Conservation (phyloP, 208 protist genomes). For the Trypanosomatidae sp. region DNA sequence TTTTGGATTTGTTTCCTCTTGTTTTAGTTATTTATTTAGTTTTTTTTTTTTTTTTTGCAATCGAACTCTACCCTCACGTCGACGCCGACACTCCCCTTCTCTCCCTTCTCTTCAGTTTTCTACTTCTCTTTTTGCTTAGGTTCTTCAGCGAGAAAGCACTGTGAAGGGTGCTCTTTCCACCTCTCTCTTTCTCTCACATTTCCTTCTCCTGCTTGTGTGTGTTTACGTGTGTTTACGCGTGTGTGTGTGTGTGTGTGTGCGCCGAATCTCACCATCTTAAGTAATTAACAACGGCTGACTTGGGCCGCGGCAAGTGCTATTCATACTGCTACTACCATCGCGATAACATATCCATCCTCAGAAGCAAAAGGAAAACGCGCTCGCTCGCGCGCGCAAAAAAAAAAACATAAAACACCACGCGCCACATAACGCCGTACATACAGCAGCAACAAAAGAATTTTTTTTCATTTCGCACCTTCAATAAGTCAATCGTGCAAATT, state of each 20-base stretch:
- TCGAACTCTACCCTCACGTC: neutral
- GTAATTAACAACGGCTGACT: neutral
- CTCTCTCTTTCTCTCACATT: conserved; percentile 1
- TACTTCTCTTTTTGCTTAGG: neutral
- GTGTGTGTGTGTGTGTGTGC: neutral
- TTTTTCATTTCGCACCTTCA: neutral
- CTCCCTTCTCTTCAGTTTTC: neutral
- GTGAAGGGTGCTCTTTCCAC: neutral
- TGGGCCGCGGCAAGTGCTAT: neutral
- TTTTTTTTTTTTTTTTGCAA: neutral
- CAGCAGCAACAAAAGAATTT: neutral
- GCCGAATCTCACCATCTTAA: neutral
- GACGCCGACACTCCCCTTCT: neutral
- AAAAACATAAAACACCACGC: neutral
- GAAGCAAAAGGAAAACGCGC: too few relatives aligned
- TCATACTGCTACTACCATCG: neutral
- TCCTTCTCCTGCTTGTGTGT: conserved; percentile 3
- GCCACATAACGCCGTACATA: too few relatives aligned
- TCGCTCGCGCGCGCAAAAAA: neutral
- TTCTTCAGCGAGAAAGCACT: neutral
- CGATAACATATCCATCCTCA: neutral
- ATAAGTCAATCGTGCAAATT: conserved; percentile 1
- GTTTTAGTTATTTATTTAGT: neutral
- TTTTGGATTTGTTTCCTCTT: neutral
- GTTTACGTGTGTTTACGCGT: neutral